These are phyloP conservation scores for Hylodesmum podocarpum DNA, from an alignment of 306 rosid genomes.

Conservation along the genomic window DNA sequence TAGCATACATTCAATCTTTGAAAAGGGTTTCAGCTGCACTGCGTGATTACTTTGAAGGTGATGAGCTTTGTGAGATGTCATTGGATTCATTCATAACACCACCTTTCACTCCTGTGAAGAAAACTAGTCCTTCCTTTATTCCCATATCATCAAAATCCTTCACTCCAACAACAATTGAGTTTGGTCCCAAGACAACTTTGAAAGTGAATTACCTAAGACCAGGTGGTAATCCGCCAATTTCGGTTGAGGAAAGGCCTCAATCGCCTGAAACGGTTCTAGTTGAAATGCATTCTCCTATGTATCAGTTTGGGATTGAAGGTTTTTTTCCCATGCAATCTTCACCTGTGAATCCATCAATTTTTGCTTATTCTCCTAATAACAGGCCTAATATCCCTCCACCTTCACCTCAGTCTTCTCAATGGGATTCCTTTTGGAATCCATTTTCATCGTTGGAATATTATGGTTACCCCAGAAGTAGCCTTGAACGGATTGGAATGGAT, in stretches of 20 bases:
- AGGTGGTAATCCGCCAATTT: constrained; percentile 67
- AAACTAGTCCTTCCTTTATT: constrained; percentile 56
- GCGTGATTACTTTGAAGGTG: constrained; percentile 69
- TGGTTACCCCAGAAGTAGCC: constrained; percentile 61
- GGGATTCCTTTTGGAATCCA: constrained; percentile 97
- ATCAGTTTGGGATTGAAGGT: constrained; percentile 62
- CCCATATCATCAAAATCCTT: constrained; percentile 62
- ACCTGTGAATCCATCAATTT: constrained; percentile 58
- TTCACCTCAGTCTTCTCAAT: constrained; percentile 73
- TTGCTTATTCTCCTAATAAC: constrained; percentile 63
- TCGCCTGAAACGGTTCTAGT: constrained; percentile 71
- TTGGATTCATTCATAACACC: constrained; percentile 70
- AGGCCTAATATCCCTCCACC: constrained; percentile 67
- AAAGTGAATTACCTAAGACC: constrained; percentile 71
- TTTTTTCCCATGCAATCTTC: constrained; percentile 61
- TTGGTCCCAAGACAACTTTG: constrained; percentile 48
- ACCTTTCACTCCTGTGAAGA: constrained; percentile 60
- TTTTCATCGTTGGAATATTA: constrained; percentile 81
- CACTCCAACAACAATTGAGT: constrained; percentile 41
- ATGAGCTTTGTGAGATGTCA: constrained; percentile 51
- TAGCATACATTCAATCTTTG: constrained; percentile 71
- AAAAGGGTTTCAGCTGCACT: constrained; percentile 83
- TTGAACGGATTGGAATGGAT: constrained; percentile 51
- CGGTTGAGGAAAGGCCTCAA: constrained; percentile 79
- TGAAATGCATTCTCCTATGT: constrained; percentile 58